Evolutionary conservation across 371 early-diverging fungal species (phyloP), one percentile per base, ranked within the genome.

Genomic region (Mortierella sp.): DNA sequence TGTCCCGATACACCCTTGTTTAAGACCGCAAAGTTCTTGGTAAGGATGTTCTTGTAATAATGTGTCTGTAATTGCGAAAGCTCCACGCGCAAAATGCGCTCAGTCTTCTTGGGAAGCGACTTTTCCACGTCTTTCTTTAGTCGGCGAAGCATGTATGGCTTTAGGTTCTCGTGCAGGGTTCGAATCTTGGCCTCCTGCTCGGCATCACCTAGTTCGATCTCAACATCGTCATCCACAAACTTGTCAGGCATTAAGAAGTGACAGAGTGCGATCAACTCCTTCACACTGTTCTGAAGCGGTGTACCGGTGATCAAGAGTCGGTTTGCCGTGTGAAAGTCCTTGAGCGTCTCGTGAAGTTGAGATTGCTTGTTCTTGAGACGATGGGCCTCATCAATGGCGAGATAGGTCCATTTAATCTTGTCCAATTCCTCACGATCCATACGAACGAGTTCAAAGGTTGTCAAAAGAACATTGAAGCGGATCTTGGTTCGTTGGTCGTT

Each of bases 81-180:
- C 68, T 96, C 97, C 2, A 99, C 97, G 15, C 99, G 92, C 66
- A 99, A 81, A 50, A 98, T 97, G 25, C 94, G 90, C 75, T 99
- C 99, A 0, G 94, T 92, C 82, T 98, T 98, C 76, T 91, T 91
- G 16, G 98, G 98, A 55, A 99, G 79, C 4, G 96, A 95, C 83
- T 95, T 96, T 81, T 99, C 99, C 4, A 98, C 99, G 80, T 98
- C 98, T 81, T 97, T 97, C 81, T 99, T 99, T 50, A 98, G 83
- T 5, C 99, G 92, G 29, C 99, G 91, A 30, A 98, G 84, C 96
- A 98, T 96, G 76, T 95, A 90, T 4, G 90, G 91, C 77, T 95
- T 93, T 23, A 99, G 86, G 18, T 89, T 85, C 18, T 86, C 83
- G 62, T 99, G 98, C 21, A 99, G 82, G 9, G 94, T 90, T 18